A percentile compares a stretch with the other conserved stretches of the same genome.
Conservation (phyloP, 352 stramenopile genomes). For the Phytophthora lateralis region DNA sequence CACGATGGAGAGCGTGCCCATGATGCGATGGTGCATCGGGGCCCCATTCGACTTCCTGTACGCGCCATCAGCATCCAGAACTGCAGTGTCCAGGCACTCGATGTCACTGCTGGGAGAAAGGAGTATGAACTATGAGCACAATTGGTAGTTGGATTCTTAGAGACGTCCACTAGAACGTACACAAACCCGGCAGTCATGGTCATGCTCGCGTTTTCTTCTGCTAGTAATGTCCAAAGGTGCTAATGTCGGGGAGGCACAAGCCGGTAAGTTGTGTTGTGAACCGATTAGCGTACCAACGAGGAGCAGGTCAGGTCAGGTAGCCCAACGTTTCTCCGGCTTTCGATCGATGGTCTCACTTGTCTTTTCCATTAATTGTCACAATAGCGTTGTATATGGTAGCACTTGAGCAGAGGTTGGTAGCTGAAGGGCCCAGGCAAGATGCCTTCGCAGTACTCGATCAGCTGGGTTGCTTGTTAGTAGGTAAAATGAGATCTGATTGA, state of each 20-base stretch:
- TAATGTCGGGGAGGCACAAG: not conserved
- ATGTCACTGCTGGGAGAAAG: conserved; percentile 16
- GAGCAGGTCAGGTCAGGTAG: no score
- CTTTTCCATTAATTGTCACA: not conserved
- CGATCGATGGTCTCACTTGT: not conserved
- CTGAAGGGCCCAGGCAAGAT: no score
- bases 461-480: no score
- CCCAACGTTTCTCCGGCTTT: conserved; percentile 7
- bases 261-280: conserved; percentile 4
- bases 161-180: not conserved
- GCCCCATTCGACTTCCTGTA: conserved; percentile 27
- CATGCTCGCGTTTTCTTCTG: not conserved
- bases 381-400: no score
- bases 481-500: no score
- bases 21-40: conserved; percentile 34
- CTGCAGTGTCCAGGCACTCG: conserved; percentile 24
- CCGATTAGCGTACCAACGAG: not conserved
- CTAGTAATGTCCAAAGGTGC: not conserved
- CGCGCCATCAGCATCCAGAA: conserved; percentile 25
- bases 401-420: no score
- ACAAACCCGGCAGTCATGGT: conserved; percentile 17
- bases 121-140: not conserved
- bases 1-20: conserved; percentile 44
- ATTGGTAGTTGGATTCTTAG: not conserved
- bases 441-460: no score